Evolutionary conservation across 225 moss, liverwort and hornwort genomes (phyloP).

Genomic region (Polytrichum formosum): DNA sequence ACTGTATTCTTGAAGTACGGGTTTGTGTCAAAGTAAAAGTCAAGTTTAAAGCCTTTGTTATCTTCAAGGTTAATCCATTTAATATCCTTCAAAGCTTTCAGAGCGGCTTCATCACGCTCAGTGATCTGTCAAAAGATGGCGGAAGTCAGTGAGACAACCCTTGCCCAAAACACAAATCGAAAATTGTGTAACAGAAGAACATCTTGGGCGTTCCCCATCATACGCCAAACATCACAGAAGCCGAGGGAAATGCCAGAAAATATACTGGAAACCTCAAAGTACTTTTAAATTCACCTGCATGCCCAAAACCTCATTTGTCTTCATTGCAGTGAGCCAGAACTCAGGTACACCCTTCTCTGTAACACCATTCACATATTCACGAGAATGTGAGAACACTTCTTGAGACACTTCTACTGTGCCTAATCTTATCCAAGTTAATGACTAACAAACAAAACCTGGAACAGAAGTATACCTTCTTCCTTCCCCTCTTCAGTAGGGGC

Average conservation of each 20-base stretch:
- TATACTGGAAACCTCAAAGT: no score
- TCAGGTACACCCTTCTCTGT: conserved; percentile 86
- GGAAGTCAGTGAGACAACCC: no score
- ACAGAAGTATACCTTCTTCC: conserved; percentile 58
- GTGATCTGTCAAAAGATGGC: conserved; percentile 49
- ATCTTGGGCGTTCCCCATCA: no score
- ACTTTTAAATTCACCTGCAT: conserved; percentile 58
- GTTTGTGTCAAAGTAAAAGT: conserved; percentile 78
- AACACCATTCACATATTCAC: neutral
- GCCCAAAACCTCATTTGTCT: conserved; percentile 78
- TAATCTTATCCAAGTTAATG: neutral
- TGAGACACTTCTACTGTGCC: no score
- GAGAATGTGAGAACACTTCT: no score
- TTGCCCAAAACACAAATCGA: no score
- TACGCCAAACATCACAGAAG: no score
- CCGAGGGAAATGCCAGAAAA: no score
- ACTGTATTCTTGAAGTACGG: conserved; percentile 72
- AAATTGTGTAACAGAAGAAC: no score
- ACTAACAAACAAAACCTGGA: neutral
- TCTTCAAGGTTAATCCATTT: conserved; percentile 78
- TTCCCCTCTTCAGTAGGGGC: conserved; percentile 39
- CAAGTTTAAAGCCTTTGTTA: conserved; percentile 91
- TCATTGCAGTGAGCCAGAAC: conserved; percentile 96
- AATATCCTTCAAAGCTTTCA: conserved; percentile 78
- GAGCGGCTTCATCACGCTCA: conserved; percentile 80